Base-by-base conservation (phyloP, 345 rosid genomes). In the Eucalyptus erythrocorys region DNA sequence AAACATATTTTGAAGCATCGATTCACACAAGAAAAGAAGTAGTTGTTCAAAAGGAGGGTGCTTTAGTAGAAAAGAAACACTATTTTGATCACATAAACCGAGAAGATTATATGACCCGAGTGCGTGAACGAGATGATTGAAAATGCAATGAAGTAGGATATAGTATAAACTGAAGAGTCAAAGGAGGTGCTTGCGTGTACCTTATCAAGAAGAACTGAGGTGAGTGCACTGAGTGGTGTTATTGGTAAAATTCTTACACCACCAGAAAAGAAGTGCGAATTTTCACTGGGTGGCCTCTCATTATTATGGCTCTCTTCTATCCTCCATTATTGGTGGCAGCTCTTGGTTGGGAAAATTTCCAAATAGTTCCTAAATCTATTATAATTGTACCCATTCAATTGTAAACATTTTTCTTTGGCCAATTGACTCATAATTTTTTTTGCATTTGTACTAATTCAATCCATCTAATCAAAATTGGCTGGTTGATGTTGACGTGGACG, bases 401-500 rank as follows among this genome's bases (percentile, higher is more conserved):
- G 7, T 43, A 7, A 43, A 5, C n/a, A n/a, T 43, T 43, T 43
- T 43, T 43, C 7, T 43, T 43, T 43, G 47, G 47, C 47, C 47
- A 43, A 43, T 43, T 43, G 7, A 43, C 7, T 43, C 47, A 5
- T 43, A 43, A 43, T 5, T 43, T 7, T 43, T 43, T 43, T 43
- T 7, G 47, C 7, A 43, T 43, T 43, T 43, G 47, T 43, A 7
- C 47, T 7, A 43, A 43, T 43, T 43, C 47, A 43, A 43, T 43
- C 47, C 47, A 43, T 43, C 47, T 7, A 43, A 43, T 43, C 47
- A 43, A 43, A 43, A 43, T 43, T 43, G 47, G 7, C 6, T 50
- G 1, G 22, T 17, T 0, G 4, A 17, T 3, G 22, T 7, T 50
- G 55, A 50, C 55, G 17, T 50, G 1, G 4, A 17, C 4, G 0